These are phyloP conservation scores for Climacium dendroides DNA, from an alignment of 225 moss, liverwort and hornwort species.

Conservation along the genomic window DNA sequence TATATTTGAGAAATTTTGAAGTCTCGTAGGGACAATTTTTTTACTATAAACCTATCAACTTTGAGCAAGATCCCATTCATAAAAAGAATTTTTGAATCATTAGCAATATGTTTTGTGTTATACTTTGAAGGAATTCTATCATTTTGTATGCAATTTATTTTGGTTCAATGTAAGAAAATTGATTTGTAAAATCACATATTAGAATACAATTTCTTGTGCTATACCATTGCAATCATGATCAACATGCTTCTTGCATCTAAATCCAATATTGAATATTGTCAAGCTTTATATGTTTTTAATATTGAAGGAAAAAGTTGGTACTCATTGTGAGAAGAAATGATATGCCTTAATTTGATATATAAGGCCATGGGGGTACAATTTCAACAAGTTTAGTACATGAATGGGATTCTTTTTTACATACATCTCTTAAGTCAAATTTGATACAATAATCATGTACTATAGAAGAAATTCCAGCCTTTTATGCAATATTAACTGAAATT, in stretches of 20 bases:
- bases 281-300: neutral
- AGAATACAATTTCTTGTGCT: neutral
- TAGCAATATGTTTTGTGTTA: neutral
- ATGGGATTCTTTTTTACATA: neutral
- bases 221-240: neutral
- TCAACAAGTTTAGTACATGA: neutral
- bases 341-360: neutral
- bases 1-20: neutral
- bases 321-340: neutral
- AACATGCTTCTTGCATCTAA: neutral
- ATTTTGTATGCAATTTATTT: neutral
- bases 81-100: neutral
- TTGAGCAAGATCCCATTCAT: accelerated
- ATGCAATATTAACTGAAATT: neutral
- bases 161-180: neutral
- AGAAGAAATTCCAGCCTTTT: neutral
- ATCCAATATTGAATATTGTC: neutral
- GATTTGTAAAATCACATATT: neutral
- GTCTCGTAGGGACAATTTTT: neutral
- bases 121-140: neutral
- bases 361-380: too few species aligned
- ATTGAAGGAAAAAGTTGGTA: neutral
- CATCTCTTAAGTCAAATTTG: neutral
- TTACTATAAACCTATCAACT: neutral
- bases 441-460: neutral